Base-by-base conservation (phyloP, 805 yeast species). In the Pichia heedii region DNA sequence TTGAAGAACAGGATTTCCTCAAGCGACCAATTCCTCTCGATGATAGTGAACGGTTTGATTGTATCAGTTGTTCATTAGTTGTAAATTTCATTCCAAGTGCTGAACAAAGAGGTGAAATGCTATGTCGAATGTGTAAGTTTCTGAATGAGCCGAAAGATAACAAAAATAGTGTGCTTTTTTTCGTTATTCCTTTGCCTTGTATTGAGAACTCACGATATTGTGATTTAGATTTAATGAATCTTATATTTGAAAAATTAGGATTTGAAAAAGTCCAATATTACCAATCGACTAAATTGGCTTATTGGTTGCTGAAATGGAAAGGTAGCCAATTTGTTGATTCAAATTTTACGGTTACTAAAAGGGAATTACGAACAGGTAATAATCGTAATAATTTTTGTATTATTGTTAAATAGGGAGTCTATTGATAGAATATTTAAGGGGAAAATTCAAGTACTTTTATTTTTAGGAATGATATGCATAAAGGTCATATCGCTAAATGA, bases 141-240 rank as follows among this genome's bases (percentile, higher is more conserved):
- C 63, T 89, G 33, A 62, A 61, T 33, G 55, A 56, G 4, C 68
- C 73, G 2, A 21, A 26, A 0, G 42, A 40, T 4, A 33, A 36
- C 1, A 21, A 35, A 2, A 46, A 60, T 4, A 67, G 76, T 5
- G 55, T 69, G 29, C 60, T 88, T 5, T 89, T 90, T 56, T 61
- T 90, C 12, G 97, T 90, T 7, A 64, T 90, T 4, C 98, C 98
- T 0, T 67, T 84, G 30, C 96, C 97, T 0, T 90, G 98, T 57
- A 67, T 86, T 1, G 59, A 66, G 9, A 89, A 90, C 58, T 88
- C 97, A 0, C 69, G 97, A 37, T 90, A 89, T 57, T 77, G 81
- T 59, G 57, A 61, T 1, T 22, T 41, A 15, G 22, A 39, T 3
- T 30, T 27, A 5, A 37, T 46, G 19, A 36, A 44, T 24, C 7